Evolutionary conservation across 2,329 filamentous ascomycete species (phyloP).

Genomic region (Monilinia laxa): DNA sequence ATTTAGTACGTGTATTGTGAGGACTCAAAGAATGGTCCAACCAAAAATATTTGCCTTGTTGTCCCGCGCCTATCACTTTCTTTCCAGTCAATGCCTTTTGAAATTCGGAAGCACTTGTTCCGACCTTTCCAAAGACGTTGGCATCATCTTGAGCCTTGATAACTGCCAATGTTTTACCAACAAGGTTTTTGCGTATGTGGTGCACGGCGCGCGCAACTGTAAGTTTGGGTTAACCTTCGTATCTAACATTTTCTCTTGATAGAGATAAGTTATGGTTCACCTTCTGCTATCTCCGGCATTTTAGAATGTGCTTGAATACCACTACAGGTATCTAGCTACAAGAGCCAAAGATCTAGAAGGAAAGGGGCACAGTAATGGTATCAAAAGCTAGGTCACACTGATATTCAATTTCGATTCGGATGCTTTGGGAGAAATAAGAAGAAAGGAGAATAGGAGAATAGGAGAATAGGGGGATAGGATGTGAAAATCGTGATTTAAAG

Average conservation of each 20-base stretch:
- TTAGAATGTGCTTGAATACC: not conserved
- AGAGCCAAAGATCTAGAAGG: not conserved
- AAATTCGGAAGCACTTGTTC: constrained; percentile 74
- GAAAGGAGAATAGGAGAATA: not conserved
- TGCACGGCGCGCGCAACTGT: constrained; percentile 81
- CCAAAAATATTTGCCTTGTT: constrained; percentile 98
- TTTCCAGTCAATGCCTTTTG: constrained; percentile 72
- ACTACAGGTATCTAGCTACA: not conserved
- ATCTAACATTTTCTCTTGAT: not conserved
- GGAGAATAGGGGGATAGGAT: not conserved
- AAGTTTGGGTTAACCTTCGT: constrained; percentile 8
- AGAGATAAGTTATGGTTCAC: constrained; percentile 39
- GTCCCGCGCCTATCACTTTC: constrained; percentile 67
- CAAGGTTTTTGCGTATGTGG: constrained; percentile 77
- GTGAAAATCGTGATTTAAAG: not conserved
- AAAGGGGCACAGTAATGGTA: not conserved
- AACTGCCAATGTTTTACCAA: constrained; percentile 73
- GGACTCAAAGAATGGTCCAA: constrained; percentile 33
- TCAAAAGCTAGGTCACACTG: not conserved
- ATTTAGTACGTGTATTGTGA: constrained; percentile 9
- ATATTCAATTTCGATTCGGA: not conserved
- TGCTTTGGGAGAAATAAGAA: not conserved
- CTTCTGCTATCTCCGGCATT: constrained; percentile 66
- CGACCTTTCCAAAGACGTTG: constrained; percentile 88
- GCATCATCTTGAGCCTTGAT: constrained; percentile 74